Evolutionary conservation across 2,329 filamentous ascomycete species (phyloP).

Genomic region (Calonectria pseudoreteaudii): DNA sequence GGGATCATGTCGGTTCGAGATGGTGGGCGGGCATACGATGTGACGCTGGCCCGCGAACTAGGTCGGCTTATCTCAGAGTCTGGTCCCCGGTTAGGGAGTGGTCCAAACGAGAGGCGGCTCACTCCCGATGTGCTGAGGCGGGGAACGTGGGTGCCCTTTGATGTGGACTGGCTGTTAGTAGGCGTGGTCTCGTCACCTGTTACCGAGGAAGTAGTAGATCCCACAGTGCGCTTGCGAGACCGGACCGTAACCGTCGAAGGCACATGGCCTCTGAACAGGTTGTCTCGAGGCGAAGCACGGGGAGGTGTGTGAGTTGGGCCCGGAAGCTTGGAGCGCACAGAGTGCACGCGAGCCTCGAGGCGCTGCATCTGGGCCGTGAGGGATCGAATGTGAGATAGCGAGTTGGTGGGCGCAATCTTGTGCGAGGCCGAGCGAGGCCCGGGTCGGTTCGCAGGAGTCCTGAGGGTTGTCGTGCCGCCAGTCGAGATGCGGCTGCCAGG

Average conservation of each 20-base stretch:
- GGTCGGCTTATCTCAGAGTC: slow-evolving; percentile 67
- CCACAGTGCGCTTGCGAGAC: slow-evolving; percentile 75
- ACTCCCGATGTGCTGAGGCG: slow-evolving; percentile 72
- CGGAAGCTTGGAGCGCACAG: slow-evolving; percentile 90
- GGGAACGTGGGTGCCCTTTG: slow-evolving; percentile 63
- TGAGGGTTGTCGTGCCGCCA: slow-evolving; percentile 59
- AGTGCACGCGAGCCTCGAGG: slow-evolving; percentile 92
- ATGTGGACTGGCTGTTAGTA: slow-evolving; percentile 53
- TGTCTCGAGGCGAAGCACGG: slow-evolving; percentile 78
- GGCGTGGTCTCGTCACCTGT: slow-evolving; percentile 65
- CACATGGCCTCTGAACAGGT: slow-evolving; percentile 54
- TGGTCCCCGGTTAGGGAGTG: slow-evolving; percentile 67
- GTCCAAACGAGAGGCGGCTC: slow-evolving; percentile 73
- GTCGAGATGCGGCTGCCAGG: slow-evolving; percentile 60
- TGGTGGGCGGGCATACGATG: slow-evolving; percentile 64
- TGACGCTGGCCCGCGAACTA: slow-evolving; percentile 77
- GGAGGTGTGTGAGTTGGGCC: slow-evolving; percentile 84
- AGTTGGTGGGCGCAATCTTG: slow-evolving; percentile 70
- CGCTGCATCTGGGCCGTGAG: slow-evolving; percentile 98
- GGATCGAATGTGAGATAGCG: slow-evolving; percentile 90
- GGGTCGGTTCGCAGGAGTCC: slow-evolving; percentile 60
- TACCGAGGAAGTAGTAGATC: slow-evolving; percentile 63
- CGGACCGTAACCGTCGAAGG: slow-evolving; percentile 73
- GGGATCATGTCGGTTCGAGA: slow-evolving; percentile 68
- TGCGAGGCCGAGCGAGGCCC: slow-evolving; percentile 67